Base-by-base conservation (phyloP, 1,284 basidiomycete species). In the Cutaneotrichosporon sp. region DNA sequence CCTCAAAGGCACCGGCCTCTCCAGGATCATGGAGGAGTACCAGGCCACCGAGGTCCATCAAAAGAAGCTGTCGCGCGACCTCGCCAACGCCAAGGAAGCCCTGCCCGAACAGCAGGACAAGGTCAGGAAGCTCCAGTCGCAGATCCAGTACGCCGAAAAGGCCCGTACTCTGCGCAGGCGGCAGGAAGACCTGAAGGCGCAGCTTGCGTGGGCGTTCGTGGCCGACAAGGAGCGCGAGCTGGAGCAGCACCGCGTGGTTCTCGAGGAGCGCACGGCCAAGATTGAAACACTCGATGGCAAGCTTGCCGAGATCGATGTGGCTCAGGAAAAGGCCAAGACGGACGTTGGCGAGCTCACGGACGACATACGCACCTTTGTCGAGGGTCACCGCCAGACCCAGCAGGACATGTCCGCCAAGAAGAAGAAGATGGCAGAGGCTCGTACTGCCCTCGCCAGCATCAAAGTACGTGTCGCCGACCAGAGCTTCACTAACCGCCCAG, bases 151-250 rank as follows among this genome's bases (percentile, higher is more conserved):
- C 66, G 89, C 91, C 0, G 79, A 84, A 18, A 88, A 87, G 67
- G 91, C 90, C 9, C 82, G 87, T 2, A 85, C 89, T 66, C 87
- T 90, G 69, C 84, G 87, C 69, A 80, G 85, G 67, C 88, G 54
- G 89, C 20, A 22, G 27, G 25, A 52, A n/a, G 25, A 58, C 25
- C 43, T 29, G 43, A 90, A 82, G 36, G 29, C 25, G 5, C 24
- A 93, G 76, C 78, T 91, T 10, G 91, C 91, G 0, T 97, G 94
- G 93, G 85, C 90, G 18, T 89, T 91, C 69, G 91, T 97, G n/a
- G 83, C 83, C 10, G 81, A 80, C 14, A 92, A 92, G 73, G 82
- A 89, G 71, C 74, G 31, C 11, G 51, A 53, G 51, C 13, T 50
- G 27, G 47, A 50, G 4, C 16, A 13, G 14, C 58, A 66, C 27